Evolutionary conservation across 805 yeast species (phyloP), one percentile per base, ranked within the genome.

Genomic region (Ogataea dorogensis): DNA sequence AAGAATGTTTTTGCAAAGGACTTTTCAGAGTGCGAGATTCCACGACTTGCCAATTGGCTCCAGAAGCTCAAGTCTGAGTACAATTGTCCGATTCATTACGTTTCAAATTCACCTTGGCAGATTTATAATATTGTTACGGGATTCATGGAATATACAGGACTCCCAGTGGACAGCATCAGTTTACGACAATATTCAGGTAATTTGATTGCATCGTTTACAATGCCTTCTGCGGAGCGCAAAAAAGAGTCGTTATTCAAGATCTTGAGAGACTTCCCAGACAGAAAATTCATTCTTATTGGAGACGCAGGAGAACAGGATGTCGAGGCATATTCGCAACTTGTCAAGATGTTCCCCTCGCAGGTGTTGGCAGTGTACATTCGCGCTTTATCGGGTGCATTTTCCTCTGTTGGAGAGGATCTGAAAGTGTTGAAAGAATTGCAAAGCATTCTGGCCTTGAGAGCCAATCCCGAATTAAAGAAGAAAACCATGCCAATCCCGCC

Each of bases 281-380:
- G 89, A 46, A 79, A 75, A 51, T 91, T 93, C 56, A 71, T 93
- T 16, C 65, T 95, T 33, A 73, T 93, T 11, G 99, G 99, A 20
- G 99, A 93, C 57, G 82, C 96, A 2, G 98, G 98, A 2, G 98
- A 93, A 55, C 82, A 81, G 46, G 99, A 93, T 63, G 65, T 91
- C 27, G 98, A 94, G 53, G 95, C 97, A 0, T 93, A 93, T 56
- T 70, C 77, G 5, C 81, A 81, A 17, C 63, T 88, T 21, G 85
- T 94, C 0, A 61, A 66, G 24, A 46, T 56, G 20, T 76, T 65
- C 50, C 95, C 96, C 0, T 62, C 67, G 4, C 81, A 77, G 43
- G 68, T 93, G 0, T 45, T 73, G 15, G 94, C 83, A 1, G 86
- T 93, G 4, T 89, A 77, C 55, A 84, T 93, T 22, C 66, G 98